Conservation (phyloP, 2,329 filamentous ascomycete species). For the Talaromyces sp. region DNA sequence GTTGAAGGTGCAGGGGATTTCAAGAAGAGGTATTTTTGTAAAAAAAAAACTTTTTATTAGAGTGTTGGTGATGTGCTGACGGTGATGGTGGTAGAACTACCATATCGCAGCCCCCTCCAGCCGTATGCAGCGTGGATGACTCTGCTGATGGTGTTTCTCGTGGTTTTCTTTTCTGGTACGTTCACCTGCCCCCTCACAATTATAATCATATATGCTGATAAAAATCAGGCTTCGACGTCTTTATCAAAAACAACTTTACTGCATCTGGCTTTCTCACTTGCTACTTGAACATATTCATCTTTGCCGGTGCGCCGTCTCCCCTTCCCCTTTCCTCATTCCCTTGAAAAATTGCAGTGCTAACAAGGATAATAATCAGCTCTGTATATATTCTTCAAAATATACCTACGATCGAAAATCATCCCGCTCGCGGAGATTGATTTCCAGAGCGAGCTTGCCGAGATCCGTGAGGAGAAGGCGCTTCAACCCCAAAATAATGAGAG, state of each 20-base stretch:
- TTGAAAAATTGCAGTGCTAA: neutral
- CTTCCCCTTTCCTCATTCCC: too few relatives aligned
- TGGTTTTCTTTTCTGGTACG: constrained; percentile 7
- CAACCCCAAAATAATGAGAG: neutral
- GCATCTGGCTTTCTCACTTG: constrained; percentile 59
- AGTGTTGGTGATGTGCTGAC: neutral
- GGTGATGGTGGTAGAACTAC: constrained; percentile 30
- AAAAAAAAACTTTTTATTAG: too few relatives aligned
- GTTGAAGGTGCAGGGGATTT: constrained; percentile 53
- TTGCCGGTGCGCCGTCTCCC: constrained; percentile 46
- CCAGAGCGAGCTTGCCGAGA: constrained; percentile 6
- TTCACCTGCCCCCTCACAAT: neutral
- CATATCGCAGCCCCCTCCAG: constrained; percentile 55
- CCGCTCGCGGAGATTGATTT: constrained; percentile 9
- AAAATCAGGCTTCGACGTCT: constrained; percentile 58
- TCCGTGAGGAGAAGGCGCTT: constrained; percentile 1
- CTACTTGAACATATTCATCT: constrained; percentile 60
- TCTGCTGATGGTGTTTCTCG: constrained; percentile 49
- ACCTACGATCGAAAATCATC: constrained; percentile 12
- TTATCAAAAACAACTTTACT: constrained; percentile 33
- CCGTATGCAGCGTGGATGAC: constrained; percentile 60
- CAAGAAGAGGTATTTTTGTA: too few relatives aligned
- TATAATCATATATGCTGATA: neutral
- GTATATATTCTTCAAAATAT: constrained; percentile 13
- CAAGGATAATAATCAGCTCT: neutral